These are phyloP conservation scores for Naematelia aurantialba DNA, from an alignment of 768 basidiomycete genomes.

Conservation along the genomic window DNA sequence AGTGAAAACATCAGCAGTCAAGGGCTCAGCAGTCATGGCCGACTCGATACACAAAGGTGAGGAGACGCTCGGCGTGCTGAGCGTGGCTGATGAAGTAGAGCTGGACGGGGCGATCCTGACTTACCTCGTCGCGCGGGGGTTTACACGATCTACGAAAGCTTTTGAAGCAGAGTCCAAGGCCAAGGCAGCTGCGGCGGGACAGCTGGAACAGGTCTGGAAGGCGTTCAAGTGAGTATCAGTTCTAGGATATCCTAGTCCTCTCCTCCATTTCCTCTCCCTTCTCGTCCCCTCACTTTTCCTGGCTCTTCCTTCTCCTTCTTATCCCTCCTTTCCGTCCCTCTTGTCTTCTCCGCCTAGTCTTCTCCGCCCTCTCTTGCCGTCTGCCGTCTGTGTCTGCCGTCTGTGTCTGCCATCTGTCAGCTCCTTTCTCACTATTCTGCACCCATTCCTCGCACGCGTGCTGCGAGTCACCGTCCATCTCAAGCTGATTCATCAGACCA, in stretches of 20 bases:
- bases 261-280: not conserved
- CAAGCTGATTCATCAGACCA: constrained; percentile 13
- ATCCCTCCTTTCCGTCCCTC: not conserved
- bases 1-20: no score
- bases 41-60: not conserved
- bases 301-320: not conserved
- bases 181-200: constrained; percentile 12
- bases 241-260: no score
- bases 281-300: not conserved
- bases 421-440: no score
- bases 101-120: constrained; percentile 46
- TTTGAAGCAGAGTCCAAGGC: constrained; percentile 40
- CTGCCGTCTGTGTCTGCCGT: no score
- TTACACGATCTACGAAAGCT: constrained; percentile 41
- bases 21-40: no score
- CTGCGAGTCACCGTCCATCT: constrained; percentile 1
- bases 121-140: constrained; percentile 41
- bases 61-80: not conserved
- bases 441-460: no score
- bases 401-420: no score
- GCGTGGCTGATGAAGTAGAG: constrained; percentile 15
- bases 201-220: constrained; percentile 27
- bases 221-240: constrained; percentile 5
- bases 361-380: no score
- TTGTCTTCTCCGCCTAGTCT: not conserved